These are phyloP conservation scores for Trametes cubensis DNA, from an alignment of 768 basidiomycete species.

Conservation along the genomic window DNA sequence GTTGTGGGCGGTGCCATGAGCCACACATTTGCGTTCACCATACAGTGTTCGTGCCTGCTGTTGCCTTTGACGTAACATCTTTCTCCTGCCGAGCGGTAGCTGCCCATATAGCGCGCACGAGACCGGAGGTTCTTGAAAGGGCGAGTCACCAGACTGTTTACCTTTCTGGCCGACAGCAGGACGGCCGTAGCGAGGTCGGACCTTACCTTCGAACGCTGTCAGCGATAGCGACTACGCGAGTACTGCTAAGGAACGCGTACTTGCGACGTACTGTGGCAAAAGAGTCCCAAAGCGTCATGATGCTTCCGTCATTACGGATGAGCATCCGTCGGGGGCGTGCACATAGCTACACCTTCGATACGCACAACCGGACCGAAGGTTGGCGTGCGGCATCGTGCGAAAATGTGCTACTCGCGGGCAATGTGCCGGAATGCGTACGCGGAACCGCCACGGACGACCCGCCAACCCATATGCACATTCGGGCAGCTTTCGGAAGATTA, in stretches of 20 bases:
- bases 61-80: constrained; percentile 20
- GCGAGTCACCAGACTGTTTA: constrained; percentile 15
- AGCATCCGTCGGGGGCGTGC: neutral
- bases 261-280: constrained; percentile 12
- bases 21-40: constrained; percentile 8
- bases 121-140: constrained; percentile 3
- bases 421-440: constrained; percentile 9
- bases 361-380: constrained; percentile 13
- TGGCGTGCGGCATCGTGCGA: constrained; percentile 12
- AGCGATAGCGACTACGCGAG: constrained; percentile 3
- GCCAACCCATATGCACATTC: neutral
- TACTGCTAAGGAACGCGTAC: neutral
- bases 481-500: constrained; percentile 7
- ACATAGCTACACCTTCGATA: constrained; percentile 1
- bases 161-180: neutral
- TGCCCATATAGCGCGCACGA: constrained; percentile 12
- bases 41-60: constrained; percentile 13
- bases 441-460: constrained; percentile 3
- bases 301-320: constrained; percentile 9
- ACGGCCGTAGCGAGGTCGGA: constrained; percentile 3
- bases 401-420: constrained; percentile 2
- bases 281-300: constrained; percentile 2
- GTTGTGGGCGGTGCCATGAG: constrained; percentile 4
- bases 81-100: constrained; percentile 13
- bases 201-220: constrained; percentile 15